Evolutionary conservation across 495 filamentous ascomycete genomes (phyloP).

Genomic region (Aspergillus steynii): DNA sequence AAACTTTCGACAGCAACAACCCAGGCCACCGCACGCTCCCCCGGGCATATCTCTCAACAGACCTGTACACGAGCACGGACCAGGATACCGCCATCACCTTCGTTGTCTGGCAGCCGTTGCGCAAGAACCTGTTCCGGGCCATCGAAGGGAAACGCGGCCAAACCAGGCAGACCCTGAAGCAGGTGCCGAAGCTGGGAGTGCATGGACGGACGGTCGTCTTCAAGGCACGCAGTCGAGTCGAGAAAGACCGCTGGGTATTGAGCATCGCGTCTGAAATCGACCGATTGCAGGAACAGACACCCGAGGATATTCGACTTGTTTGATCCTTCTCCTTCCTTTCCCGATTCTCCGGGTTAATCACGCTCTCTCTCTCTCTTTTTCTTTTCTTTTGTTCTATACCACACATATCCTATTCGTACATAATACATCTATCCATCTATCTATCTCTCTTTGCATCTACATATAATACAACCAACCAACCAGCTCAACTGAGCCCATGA

Average conservation of each 20-base stretch:
- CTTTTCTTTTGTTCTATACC: neutral
- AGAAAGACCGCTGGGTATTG: conserved; percentile 76
- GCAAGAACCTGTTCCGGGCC: conserved; percentile 59
- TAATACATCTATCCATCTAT: neutral
- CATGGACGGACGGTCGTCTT: conserved; percentile 70
- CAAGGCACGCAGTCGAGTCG: conserved; percentile 66
- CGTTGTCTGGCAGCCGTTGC: conserved; percentile 68
- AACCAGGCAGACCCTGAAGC: conserved; percentile 43
- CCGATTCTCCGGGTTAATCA: neutral
- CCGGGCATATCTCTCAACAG: conserved; percentile 59
- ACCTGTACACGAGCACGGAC: conserved; percentile 66
- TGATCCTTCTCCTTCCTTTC: conserved; percentile 12
- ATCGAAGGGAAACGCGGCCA: conserved; percentile 47
- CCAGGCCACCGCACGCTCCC: conserved; percentile 66
- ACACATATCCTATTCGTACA: neutral
- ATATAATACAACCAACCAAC: conserved; percentile 4
- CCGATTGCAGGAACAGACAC: conserved; percentile 54
- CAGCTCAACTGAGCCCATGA: neutral
- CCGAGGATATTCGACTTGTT: conserved; percentile 62
- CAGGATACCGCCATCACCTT: conserved; percentile 73
- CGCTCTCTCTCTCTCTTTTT: too few relatives aligned
- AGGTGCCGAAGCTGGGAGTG: conserved; percentile 59
- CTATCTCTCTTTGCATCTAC: conserved; percentile 2
- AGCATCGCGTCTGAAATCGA: conserved; percentile 74
- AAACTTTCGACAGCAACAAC: conserved; percentile 67